These are phyloP conservation scores for Ampelomyces quisqualis DNA, from an alignment of 2,329 filamentous ascomycete genomes.

Conservation along the genomic window DNA sequence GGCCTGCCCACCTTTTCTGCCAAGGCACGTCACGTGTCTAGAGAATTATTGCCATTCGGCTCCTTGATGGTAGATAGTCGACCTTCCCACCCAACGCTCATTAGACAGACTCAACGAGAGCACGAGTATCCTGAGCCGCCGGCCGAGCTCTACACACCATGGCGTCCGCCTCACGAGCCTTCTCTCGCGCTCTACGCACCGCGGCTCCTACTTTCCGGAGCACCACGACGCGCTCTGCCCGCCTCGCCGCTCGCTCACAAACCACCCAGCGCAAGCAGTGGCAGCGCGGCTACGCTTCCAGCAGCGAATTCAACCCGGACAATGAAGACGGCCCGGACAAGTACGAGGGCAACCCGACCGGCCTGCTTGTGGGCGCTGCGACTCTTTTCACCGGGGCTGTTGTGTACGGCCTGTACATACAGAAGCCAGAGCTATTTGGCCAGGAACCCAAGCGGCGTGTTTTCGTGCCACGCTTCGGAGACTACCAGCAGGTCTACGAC, in stretches of 20 bases:
- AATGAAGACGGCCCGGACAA: conserved; percentile 54
- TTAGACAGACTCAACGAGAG: not conserved
- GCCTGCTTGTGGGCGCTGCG: conserved; percentile 36
- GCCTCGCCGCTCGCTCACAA: conserved; percentile 61
- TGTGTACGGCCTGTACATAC: conserved; percentile 52
- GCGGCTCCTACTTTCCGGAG: conserved; percentile 54
- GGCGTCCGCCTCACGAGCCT: conserved; percentile 39
- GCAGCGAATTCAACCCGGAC: conserved; percentile 53
- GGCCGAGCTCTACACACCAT: no score
- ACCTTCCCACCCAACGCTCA: conserved; percentile 1
- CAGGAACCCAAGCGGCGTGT: conserved; percentile 40
- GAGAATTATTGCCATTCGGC: conserved; percentile 19
- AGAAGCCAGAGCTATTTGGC: conserved; percentile 53
- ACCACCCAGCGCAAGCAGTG: conserved; percentile 72
- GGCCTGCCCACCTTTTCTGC: conserved; percentile 2
- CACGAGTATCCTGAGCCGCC: conserved; percentile 2
- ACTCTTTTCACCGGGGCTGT: conserved; percentile 31
- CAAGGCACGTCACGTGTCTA: conserved; percentile 17
- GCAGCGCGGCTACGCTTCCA: conserved; percentile 75
- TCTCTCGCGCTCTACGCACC: conserved; percentile 46
- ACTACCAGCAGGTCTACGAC: conserved; percentile 96
- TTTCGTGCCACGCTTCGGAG: conserved; percentile 75
- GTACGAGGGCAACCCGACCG: conserved; percentile 54
- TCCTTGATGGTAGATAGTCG: not conserved
- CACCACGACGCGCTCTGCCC: conserved; percentile 57